Percentiles rank a stretch among this genome's conserved stretches.
These are phyloP conservation scores for Pyrus betulifolia DNA, from an alignment of 306 rosid species.

Conservation along the genomic window DNA sequence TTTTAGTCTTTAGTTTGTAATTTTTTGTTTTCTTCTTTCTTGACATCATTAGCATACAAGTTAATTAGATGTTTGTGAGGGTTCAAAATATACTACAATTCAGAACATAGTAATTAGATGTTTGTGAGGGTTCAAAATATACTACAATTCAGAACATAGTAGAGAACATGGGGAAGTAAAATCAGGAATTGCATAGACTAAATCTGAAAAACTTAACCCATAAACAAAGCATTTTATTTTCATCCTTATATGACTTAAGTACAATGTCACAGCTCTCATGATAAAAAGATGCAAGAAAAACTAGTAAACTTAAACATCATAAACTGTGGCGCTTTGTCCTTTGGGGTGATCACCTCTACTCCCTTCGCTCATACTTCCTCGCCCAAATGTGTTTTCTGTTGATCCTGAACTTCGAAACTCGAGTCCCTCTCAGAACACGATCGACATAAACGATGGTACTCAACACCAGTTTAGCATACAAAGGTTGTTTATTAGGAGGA, in stretches of 20 bases:
- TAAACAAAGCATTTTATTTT: neutral
- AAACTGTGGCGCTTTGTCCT: neutral
- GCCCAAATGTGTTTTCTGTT: constrained; percentile 67
- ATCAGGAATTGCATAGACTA: neutral
- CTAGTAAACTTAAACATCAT: neutral
- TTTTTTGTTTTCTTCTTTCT: neutral
- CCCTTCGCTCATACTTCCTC: constrained; percentile 48
- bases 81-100: neutral
- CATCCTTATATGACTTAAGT: neutral
- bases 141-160: neutral
- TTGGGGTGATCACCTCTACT: neutral
- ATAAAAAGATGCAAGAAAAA: neutral
- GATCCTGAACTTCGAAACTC: constrained; percentile 31
- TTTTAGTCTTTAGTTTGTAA: neutral
- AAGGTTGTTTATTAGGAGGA: constrained; percentile 25
- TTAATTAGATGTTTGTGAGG: neutral
- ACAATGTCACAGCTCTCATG: neutral
- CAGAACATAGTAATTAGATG: neutral
- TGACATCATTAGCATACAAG: neutral
- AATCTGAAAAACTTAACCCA: neutral
- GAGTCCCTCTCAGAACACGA: constrained; percentile 29
- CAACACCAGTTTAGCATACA: constrained; percentile 49
- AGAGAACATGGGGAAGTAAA: neutral
- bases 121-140: neutral
- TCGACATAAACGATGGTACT: constrained; percentile 26